Evolutionary conservation across 2,329 filamentous ascomycete genomes (phyloP).

Genomic region (Xylaria sp.): DNA sequence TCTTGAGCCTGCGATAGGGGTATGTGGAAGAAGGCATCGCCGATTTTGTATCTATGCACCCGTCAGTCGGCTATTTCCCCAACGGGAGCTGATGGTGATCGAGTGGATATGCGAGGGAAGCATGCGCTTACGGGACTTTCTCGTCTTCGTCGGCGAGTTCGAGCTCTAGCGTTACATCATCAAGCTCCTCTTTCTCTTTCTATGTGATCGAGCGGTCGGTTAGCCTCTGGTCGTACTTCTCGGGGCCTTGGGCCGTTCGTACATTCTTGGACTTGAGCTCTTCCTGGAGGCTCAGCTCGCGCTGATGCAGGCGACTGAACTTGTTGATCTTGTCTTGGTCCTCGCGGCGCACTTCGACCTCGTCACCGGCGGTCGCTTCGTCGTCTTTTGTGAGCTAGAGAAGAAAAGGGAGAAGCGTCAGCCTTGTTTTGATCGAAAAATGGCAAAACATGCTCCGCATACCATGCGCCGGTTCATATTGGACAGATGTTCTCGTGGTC

Average conservation of each 20-base stretch:
- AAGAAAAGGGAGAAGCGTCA: constrained; percentile 22
- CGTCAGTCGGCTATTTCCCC: too few relatives aligned
- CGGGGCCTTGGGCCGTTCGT: constrained; percentile 32
- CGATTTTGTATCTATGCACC: constrained; percentile 85
- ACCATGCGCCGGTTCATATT: constrained; percentile 54
- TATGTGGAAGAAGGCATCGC: constrained; percentile 92
- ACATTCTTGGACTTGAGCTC: constrained; percentile 84
- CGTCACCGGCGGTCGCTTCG: constrained; percentile 77
- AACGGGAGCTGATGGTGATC: too few relatives aligned
- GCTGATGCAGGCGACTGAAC: constrained; percentile 94
- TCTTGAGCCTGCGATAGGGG: constrained; percentile 87
- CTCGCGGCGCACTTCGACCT: constrained; percentile 93
- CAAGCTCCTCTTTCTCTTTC: constrained; percentile 99
- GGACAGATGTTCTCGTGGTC: constrained; percentile 2
- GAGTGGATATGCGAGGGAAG: neutral
- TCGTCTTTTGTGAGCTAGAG: constrained; percentile 92
- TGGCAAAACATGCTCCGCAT: neutral
- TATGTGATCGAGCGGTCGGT: constrained; percentile 54
- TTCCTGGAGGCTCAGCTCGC: constrained; percentile 81
- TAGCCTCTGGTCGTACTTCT: constrained; percentile 34
- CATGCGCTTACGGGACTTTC: constrained; percentile 78
- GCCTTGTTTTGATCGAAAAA: neutral
- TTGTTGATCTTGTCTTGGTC: constrained; percentile 99
- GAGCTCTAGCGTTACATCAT: constrained; percentile 90
- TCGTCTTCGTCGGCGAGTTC: constrained; percentile 97